Evolutionary conservation across 1,284 basidiomycete species (phyloP).

Genomic region (Abortiporus biennis): DNA sequence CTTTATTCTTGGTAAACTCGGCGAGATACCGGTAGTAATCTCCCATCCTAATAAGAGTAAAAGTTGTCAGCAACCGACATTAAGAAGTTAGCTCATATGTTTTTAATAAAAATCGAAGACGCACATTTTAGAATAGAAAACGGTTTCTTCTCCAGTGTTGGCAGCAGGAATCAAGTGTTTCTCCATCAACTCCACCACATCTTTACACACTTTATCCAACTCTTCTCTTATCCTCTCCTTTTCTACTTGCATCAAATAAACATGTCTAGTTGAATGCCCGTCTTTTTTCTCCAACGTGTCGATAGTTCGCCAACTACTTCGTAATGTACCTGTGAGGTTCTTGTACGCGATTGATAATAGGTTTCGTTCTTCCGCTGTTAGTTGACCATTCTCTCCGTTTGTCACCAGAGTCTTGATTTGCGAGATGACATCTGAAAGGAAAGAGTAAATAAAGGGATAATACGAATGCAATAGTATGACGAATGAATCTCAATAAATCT

Average conservation of each 20-base stretch:
- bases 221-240: conserved; percentile 51
- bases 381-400: conserved; percentile 38
- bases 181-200: conserved; percentile 51
- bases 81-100: background rate
- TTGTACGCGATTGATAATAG: conserved; percentile 68
- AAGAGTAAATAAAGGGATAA: no score
- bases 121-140: conserved; percentile 68
- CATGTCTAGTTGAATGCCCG: conserved; percentile 29
- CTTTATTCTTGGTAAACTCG: conserved; percentile 42
- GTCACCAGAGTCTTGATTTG: conserved; percentile 52
- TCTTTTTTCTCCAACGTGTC: conserved; percentile 50
- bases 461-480: no score
- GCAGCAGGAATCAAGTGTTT: conserved; percentile 49
- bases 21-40: conserved; percentile 69
- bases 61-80: conserved; percentile 1
- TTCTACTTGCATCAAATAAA: conserved; percentile 44
- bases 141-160: conserved; percentile 52
- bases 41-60: conserved; percentile 44
- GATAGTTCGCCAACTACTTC: conserved; percentile 58
- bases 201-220: conserved; percentile 49
- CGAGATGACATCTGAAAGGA: conserved; percentile 43
- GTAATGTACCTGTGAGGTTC: conserved; percentile 55
- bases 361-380: conserved; percentile 61
- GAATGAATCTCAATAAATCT: no score
- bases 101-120: conserved; percentile 13